Evolutionary conservation across 768 basidiomycete genomes (phyloP).

Genomic region (Holtermannia corniformis): DNA sequence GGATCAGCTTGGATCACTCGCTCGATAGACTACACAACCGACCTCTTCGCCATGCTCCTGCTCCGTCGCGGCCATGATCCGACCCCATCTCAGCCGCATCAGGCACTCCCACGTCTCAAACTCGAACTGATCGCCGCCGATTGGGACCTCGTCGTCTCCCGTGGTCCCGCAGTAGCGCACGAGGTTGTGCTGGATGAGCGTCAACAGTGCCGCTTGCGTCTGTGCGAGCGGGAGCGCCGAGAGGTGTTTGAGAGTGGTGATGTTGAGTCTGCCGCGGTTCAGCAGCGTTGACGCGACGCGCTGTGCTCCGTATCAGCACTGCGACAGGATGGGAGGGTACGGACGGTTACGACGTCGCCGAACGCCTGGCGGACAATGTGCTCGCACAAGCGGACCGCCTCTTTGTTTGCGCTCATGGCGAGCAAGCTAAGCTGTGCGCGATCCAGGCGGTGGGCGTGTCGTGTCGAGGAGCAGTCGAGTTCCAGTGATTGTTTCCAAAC

Average conservation of each 20-base stretch:
- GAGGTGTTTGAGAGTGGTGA: slow-evolving; percentile 59
- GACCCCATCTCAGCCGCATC: slow-evolving; percentile 69
- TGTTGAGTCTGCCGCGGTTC: slow-evolving; percentile 70
- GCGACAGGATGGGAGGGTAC: slow-evolving; percentile 5
- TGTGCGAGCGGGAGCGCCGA: slow-evolving; percentile 59
- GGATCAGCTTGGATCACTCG: neutral
- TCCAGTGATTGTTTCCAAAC: no score
- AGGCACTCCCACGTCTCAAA: slow-evolving; percentile 77
- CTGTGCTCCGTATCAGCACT: slow-evolving; percentile 42
- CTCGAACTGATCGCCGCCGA: slow-evolving; percentile 49
- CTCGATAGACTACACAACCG: slow-evolving; percentile 31
- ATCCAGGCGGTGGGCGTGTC: no score
- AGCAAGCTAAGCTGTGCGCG: no score
- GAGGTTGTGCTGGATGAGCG: slow-evolving; percentile 83
- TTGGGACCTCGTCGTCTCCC: slow-evolving; percentile 53
- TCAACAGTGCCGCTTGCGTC: slow-evolving; percentile 60
- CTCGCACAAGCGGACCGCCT: slow-evolving; percentile 37
- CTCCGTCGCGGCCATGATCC: slow-evolving; percentile 65
- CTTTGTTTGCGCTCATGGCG: slow-evolving; percentile 30
- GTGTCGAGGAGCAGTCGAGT: no score
- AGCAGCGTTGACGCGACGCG: slow-evolving; percentile 63
- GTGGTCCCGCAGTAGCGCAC: slow-evolving; percentile 67
- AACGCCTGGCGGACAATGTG: slow-evolving; percentile 37
- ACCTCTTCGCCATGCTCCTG: slow-evolving; percentile 63
- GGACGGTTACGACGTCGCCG: slow-evolving; percentile 35